phyloP scores from a whole-genome alignment of 2,329 filamentous ascomycete genomes.

The Apiospora kogelbergensis region DNA sequence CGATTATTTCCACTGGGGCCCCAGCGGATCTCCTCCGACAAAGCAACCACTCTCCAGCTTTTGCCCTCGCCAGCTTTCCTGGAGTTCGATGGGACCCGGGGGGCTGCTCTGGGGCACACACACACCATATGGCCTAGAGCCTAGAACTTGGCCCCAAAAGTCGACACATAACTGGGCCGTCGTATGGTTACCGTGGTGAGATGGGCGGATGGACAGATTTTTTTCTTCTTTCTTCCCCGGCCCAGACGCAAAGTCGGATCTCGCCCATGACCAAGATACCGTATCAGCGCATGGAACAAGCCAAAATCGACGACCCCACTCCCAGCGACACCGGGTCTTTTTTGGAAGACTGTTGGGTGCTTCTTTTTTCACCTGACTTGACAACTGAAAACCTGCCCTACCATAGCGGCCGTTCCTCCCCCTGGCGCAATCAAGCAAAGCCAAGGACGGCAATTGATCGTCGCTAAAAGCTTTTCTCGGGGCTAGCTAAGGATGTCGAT shows the following conservation, averaged over 20 bases:
- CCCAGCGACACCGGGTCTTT: background rate
- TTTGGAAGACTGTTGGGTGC: background rate
- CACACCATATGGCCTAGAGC: background rate
- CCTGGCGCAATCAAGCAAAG: background rate
- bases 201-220: background rate
- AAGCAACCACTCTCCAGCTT: constrained; percentile 7
- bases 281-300: background rate
- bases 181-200: constrained; percentile 5
- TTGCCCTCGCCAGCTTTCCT: constrained; percentile 2
- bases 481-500: background rate
- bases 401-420: background rate
- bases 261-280: background rate
- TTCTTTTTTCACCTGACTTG: too few relatives aligned
- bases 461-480: background rate
- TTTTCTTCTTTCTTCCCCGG: background rate
- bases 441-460: constrained; percentile 1
- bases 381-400: background rate
- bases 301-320: background rate
- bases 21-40: constrained; percentile 14
- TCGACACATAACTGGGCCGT: background rate
- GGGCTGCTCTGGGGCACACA: background rate
- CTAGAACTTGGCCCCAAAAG: background rate
- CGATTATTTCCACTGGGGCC: constrained; percentile 16
- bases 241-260: background rate
- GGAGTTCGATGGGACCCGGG: constrained; percentile 2